Base-by-base conservation (phyloP, 2,329 filamentous ascomycete genomes). In the Anthostomella pinea region DNA sequence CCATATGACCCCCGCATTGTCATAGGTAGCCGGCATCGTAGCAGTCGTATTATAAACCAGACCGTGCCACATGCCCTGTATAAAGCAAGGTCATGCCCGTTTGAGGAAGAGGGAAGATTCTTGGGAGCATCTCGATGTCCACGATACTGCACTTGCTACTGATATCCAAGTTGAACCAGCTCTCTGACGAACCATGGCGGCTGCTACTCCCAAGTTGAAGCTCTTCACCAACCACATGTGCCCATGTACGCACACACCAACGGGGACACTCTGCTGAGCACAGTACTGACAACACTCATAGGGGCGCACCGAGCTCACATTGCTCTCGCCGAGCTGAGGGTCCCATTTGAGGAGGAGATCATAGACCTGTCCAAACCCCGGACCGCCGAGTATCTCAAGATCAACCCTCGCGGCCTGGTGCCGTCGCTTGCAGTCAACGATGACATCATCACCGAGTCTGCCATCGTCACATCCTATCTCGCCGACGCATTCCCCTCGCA, bases 351-450 rank as follows among this genome's bases (percentile, higher is more conserved):
- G 39, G 81, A 87, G 48, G 79, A 85, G 42, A 77, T 79, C 39
- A 85, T 94, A 51, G 83, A 91, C 58, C 71, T 93, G 30, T 62
- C 66, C 49, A 73, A 63, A 8, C 86, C 87, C 0, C 79, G 87
- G 8, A 79, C 83, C 18, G 68, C 76, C 23, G 86, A 82, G 69
- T 93, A 91, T 58, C 74, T 93, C 7, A 69, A 81, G 33, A 66
- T 93, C 57, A 90, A 91, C 66, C 85, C 86, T 48, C 79, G 85
- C 38, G 87, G 87, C 10, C 76, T 89, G 3, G 85, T 93, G 4
- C 87, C 87, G 1, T 67, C 79, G 0, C 65, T 93, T 38, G 73
- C 75, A 16, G 83, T 84, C 67, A 72, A 79, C 45, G 72, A 70
- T 43, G 72, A 84, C 45, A 82, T 86, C 57, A 70, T 93, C 54